Evolutionary conservation across 1,139 yeast genomes (phyloP).

Genomic region (Geotrichum histeridarum): DNA sequence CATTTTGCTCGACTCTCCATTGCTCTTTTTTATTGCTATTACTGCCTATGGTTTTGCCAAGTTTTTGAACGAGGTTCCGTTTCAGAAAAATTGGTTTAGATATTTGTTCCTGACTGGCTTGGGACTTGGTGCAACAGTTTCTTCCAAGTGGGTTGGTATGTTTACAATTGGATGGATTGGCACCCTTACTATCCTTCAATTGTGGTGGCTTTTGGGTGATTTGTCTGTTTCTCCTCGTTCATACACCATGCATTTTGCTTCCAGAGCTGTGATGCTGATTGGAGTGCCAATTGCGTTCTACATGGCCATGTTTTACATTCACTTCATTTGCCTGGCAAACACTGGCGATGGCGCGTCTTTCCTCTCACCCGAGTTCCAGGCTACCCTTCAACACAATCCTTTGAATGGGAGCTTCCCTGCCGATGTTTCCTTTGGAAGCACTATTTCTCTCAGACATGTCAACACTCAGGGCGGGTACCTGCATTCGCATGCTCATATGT

Average conservation of each 20-base stretch:
- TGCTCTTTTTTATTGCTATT: conserved; percentile 85
- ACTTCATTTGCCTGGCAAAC: conserved; percentile 61
- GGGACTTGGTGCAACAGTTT: conserved; percentile 79
- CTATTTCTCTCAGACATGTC: conserved; percentile 69
- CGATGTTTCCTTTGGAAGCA: conserved; percentile 80
- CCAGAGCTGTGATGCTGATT: conserved; percentile 57
- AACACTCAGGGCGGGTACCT: conserved; percentile 91
- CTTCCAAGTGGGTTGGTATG: conserved; percentile 95
- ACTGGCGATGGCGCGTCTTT: conserved; percentile 89
- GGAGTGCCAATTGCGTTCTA: conserved; percentile 69
- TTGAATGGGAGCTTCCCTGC: conserved; percentile 67
- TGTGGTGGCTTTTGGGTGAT: conserved; percentile 90
- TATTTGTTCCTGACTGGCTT: conserved; percentile 69
- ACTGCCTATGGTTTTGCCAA: conserved; percentile 75
- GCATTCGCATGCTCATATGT: conserved; percentile 83
- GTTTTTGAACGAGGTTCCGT: conserved; percentile 72
- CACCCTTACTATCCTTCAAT: conserved; percentile 59
- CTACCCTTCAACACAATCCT: conserved; percentile 63
- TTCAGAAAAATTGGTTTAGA: conserved; percentile 63
- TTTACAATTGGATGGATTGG: conserved; percentile 96
- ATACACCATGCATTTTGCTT: conserved; percentile 49
- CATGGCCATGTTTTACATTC: conserved; percentile 68
- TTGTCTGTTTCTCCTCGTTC: conserved; percentile 51
- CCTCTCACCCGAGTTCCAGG: conserved; percentile 84
- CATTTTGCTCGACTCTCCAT: conserved; percentile 88